Evolutionary conservation across 441 rosid species (phyloP).

Genomic region (Mallotus repandus): DNA sequence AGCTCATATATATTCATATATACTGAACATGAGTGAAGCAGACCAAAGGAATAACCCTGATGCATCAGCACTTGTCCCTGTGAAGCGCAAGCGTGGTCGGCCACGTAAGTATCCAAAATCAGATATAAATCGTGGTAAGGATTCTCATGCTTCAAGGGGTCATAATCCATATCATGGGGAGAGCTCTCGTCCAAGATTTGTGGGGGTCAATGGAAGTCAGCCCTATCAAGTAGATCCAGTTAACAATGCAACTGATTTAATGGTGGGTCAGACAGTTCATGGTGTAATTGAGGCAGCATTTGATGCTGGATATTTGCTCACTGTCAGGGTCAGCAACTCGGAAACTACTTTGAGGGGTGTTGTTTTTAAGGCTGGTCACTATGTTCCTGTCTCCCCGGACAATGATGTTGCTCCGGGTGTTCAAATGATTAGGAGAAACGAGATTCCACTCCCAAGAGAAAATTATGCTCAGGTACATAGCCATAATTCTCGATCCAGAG

Average conservation of each 20-base stretch:
- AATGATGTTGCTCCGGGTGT: conserved; percentile 74
- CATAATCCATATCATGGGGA: conserved; percentile 32
- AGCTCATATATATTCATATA: neutral
- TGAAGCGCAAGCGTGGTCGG: conserved; percentile 85
- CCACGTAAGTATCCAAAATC: conserved; percentile 63
- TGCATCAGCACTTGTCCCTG: conserved; percentile 42
- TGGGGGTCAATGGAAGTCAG: conserved; percentile 33
- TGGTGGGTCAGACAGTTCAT: conserved; percentile 62
- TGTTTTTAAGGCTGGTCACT: conserved; percentile 71
- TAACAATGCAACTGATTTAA: conserved; percentile 26
- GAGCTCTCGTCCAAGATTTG: conserved; percentile 40
- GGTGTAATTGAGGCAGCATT: conserved; percentile 80
- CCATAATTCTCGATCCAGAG: conserved; percentile 28
- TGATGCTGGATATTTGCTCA: conserved; percentile 80
- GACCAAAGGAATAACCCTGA: conserved; percentile 41
- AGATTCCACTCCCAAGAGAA: conserved; percentile 42
- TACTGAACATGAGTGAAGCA: conserved; percentile 50
- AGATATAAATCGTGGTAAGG: conserved; percentile 21
- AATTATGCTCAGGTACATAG: conserved; percentile 26
- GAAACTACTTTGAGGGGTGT: conserved; percentile 69
- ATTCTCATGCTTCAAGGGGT: conserved; percentile 23
- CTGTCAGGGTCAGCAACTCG: conserved; percentile 63
- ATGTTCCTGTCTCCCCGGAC: conserved; percentile 52
- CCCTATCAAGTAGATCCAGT: conserved; percentile 34
- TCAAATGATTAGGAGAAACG: conserved; percentile 61